A percentile compares a stretch with the other conserved stretches of the same genome.
Conservation (phyloP, 495 filamentous ascomycete genomes). For the Lichenothelia convexa region DNA sequence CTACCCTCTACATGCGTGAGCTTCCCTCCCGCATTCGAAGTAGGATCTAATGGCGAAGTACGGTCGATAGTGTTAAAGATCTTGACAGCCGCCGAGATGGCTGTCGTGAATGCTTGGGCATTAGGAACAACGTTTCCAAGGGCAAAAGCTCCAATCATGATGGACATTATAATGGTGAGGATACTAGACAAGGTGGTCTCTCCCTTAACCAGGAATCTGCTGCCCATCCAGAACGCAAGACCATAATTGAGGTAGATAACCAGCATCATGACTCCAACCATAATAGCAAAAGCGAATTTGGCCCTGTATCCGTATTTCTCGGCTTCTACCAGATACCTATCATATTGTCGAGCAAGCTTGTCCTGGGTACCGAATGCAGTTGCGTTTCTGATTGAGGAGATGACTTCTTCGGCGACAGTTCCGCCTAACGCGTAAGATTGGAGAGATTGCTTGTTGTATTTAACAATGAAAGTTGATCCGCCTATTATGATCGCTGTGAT, state of each 20-base stretch:
- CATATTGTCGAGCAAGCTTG: neutral
- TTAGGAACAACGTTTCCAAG: neutral
- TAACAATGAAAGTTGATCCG: neutral
- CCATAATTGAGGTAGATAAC: neutral
- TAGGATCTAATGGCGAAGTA: neutral
- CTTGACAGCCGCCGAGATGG: neutral
- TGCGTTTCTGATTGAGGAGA: constrained; percentile 8
- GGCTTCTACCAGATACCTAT: neutral
- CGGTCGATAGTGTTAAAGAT: neutral
- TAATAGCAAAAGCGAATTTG: no score
- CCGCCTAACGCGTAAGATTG: neutral
- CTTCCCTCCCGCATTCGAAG: neutral
- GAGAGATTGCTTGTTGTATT: neutral
- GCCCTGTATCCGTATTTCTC: neutral
- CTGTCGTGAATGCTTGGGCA: neutral
- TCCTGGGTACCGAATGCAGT: constrained; percentile 5
- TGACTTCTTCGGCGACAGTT: constrained; percentile 10
- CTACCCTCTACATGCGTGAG: constrained; percentile 1
- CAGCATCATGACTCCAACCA: constrained; percentile 22
- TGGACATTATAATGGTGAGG: constrained; percentile 1
- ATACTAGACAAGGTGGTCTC: constrained; percentile 3
- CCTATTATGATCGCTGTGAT: constrained; percentile 12
- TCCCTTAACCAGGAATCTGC: neutral
- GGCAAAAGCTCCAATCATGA: neutral
- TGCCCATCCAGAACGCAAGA: neutral